Percentiles rank a stretch among this genome's conserved stretches.
phyloP scores from a whole-genome alignment of 331 rosid species.

The Quercus phellos region DNA sequence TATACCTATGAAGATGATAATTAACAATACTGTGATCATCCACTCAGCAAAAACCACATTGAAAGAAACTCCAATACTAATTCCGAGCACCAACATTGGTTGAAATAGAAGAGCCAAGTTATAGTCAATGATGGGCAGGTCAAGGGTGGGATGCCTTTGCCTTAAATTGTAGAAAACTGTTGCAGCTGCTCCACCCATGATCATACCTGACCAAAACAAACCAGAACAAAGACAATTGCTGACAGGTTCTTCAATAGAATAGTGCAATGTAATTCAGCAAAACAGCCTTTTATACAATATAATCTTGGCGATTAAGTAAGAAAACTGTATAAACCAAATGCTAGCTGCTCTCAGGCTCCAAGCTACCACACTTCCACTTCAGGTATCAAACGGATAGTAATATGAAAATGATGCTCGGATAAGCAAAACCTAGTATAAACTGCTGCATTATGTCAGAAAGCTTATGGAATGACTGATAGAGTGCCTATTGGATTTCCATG shows the following conservation, averaged over 20 bases:
- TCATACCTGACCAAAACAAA: constrained; percentile 62
- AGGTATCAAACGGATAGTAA: not conserved
- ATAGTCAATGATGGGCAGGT: constrained; percentile 84
- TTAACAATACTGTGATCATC: constrained; percentile 88
- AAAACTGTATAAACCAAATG: not conserved
- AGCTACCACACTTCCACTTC: not conserved
- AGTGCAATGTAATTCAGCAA: not conserved
- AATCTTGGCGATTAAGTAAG: not conserved
- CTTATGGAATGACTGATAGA: not conserved
- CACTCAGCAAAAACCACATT: constrained; percentile 90
- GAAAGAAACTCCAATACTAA: constrained; percentile 84
- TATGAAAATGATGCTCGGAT: not conserved
- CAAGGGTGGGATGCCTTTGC: constrained; percentile 73
- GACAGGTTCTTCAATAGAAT: not conserved
- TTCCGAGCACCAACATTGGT: constrained; percentile 96
- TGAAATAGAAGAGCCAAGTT: constrained; percentile 88
- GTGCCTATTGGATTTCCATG: not conserved
- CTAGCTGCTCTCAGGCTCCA: not conserved
- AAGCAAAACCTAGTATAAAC: not conserved
- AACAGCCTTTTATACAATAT: not conserved
- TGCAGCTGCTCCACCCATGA: constrained; percentile 83
- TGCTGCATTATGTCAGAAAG: not conserved
- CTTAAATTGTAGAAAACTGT: constrained; percentile 86
- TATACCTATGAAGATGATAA: constrained; percentile 68
- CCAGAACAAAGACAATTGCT: not conserved